Percentiles rank a stretch among this genome's conserved stretches.
These are phyloP conservation scores for Bretschneidera sinensis DNA, from an alignment of 345 rosid species.

Conservation along the genomic window DNA sequence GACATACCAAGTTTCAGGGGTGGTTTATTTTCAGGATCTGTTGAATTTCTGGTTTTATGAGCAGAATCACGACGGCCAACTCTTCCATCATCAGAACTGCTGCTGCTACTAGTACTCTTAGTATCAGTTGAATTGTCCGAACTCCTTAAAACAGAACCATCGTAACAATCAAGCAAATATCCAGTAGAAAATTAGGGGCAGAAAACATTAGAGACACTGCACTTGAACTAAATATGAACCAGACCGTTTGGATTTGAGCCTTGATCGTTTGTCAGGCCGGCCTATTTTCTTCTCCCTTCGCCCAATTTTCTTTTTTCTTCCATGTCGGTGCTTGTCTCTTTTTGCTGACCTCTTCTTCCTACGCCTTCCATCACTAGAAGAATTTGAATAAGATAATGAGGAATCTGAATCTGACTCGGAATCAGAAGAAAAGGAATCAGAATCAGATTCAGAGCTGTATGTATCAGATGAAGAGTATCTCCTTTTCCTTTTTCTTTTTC, in stretches of 20 bases:
- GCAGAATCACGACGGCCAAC: constrained; percentile 17
- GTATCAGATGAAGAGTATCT: constrained; percentile 86
- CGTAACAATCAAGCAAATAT: neutral
- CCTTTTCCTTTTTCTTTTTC: constrained; percentile 60
- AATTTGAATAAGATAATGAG: constrained; percentile 59
- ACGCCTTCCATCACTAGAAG: constrained; percentile 64
- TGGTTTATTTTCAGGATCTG: constrained; percentile 30
- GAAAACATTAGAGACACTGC: constrained; percentile 3
- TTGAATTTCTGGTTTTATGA: constrained; percentile 29
- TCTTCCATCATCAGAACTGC: constrained; percentile 51
- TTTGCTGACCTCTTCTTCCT: constrained; percentile 58
- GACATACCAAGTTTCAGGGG: constrained; percentile 26
- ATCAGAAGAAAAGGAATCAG: constrained; percentile 51
- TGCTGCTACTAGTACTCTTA: constrained; percentile 41
- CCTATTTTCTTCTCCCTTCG: constrained; percentile 42
- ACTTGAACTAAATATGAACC: constrained; percentile 16
- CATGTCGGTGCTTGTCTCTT: constrained; percentile 37
- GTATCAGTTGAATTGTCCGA: constrained; percentile 53
- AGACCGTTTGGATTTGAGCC: constrained; percentile 46
- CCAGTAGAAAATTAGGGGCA: constrained; percentile 1
- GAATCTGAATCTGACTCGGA: constrained; percentile 50
- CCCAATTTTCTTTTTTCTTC: constrained; percentile 44
- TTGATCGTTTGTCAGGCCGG: constrained; percentile 33
- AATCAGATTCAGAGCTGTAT: constrained; percentile 57
- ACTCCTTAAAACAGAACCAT: constrained; percentile 43